phyloP scores from a whole-genome alignment of 371 early-diverging fungal species.

The Mortierella sp. region DNA sequence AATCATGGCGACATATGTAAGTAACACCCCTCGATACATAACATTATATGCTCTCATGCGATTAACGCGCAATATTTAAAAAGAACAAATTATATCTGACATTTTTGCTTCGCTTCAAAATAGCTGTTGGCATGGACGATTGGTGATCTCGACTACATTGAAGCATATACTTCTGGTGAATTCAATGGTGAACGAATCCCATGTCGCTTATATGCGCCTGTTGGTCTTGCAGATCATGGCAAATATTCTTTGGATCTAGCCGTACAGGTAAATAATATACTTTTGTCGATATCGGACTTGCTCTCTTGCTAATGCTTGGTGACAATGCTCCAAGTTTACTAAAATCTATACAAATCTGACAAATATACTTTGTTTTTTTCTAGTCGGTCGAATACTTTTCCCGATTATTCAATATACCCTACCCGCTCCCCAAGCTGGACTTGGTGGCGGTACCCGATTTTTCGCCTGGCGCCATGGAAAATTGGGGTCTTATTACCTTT shows the following conservation, averaged over 20 bases:
- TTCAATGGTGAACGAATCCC: slow-evolving; percentile 73
- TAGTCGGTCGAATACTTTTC: slow-evolving; percentile 56
- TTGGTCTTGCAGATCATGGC: slow-evolving; percentile 79
- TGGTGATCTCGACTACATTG: slow-evolving; percentile 92
- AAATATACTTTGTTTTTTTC: slow-evolving; percentile 19
- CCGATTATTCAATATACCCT: slow-evolving; percentile 68
- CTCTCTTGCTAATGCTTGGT: not conserved
- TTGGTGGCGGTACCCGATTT: slow-evolving; percentile 94
- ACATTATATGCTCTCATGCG: not conserved
- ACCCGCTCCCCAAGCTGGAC: slow-evolving; percentile 93
- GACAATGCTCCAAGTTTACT: not conserved
- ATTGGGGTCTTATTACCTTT: slow-evolving; percentile 97
- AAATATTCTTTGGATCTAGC: slow-evolving; percentile 85
- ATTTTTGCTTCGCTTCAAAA: not conserved
- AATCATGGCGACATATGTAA: slow-evolving; percentile 91
- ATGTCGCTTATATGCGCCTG: slow-evolving; percentile 84
- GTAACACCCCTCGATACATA: slow-evolving; percentile 4
- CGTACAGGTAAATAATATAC: slow-evolving; percentile 45
- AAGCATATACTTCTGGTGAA: slow-evolving; percentile 69
- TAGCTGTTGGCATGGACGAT: slow-evolving; percentile 90
- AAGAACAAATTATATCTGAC: not conserved
- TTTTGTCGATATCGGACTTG: not conserved
- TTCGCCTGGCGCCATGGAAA: slow-evolving; percentile 92
- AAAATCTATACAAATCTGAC: not conserved
- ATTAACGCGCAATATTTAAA: not conserved